phyloP scores from a whole-genome alignment of 441 rosid species.

The Erysimum cheiri region DNA sequence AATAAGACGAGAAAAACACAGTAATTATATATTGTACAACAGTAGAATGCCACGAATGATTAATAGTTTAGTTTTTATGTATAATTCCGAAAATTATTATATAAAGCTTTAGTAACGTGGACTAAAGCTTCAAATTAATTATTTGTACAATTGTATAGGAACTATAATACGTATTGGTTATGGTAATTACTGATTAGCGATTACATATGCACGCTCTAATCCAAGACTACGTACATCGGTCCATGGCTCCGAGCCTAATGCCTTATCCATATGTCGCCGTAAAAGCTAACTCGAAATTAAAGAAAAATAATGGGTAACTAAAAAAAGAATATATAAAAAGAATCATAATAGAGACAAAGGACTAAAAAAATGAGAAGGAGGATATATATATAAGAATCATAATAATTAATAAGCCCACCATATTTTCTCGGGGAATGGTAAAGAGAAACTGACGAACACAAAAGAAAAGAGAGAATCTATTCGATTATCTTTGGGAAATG shows the following conservation, averaged over 20 bases:
- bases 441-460: constrained; percentile 78
- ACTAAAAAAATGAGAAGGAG: neutral
- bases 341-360: constrained; percentile 5
- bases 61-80: too few relatives aligned
- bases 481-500: constrained; percentile 78
- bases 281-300: constrained; percentile 27
- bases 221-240: neutral
- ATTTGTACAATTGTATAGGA: neutral
- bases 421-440: constrained; percentile 77
- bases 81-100: too few relatives aligned
- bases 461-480: constrained; percentile 52
- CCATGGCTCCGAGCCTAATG: neutral
- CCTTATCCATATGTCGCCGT: constrained; percentile 21
- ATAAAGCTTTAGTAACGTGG: too few relatives aligned
- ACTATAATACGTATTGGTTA: neutral
- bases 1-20: constrained; percentile 26
- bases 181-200: neutral
- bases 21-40: neutral
- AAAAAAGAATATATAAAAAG: constrained; percentile 12
- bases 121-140: neutral
- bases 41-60: constrained; percentile 14
- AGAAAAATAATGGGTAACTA: constrained; percentile 7
- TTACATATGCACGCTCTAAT: neutral
- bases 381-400: constrained; percentile 22
- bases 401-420: constrained; percentile 48